Conservation (phyloP, 2,329 filamentous ascomycete species). For the Cladorrhinum sp. region DNA sequence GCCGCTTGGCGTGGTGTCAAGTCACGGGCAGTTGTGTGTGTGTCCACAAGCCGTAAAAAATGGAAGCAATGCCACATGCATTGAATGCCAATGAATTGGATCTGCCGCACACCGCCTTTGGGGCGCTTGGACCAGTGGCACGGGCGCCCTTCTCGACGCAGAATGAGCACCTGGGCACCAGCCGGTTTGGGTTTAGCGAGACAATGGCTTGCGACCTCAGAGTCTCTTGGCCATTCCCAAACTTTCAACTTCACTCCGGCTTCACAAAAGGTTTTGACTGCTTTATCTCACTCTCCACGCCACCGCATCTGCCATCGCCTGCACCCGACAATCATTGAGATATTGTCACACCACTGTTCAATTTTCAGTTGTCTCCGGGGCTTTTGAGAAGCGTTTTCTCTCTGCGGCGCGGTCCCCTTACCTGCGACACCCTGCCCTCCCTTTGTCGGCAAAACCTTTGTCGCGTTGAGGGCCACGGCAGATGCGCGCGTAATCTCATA, state of each 20-base stretch:
- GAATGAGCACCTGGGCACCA: slow-evolving; percentile 16
- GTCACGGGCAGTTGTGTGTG: background rate
- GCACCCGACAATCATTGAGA: slow-evolving; percentile 4
- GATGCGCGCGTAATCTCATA: slow-evolving; percentile 26
- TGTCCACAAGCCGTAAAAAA: too few species aligned
- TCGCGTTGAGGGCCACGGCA: slow-evolving; percentile 40
- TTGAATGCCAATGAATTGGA: background rate
- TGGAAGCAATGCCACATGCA: background rate
- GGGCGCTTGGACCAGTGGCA: slow-evolving; percentile 19
- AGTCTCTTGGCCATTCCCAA: slow-evolving; percentile 22
- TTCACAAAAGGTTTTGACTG: slow-evolving; percentile 7
- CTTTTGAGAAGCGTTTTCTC: slow-evolving; percentile 2
- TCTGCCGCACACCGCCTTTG: background rate
- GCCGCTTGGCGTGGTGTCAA: background rate
- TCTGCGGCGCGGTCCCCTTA: slow-evolving; percentile 16
- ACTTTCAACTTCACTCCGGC: slow-evolving; percentile 24
- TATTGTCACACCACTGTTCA: background rate
- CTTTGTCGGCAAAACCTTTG: slow-evolving; percentile 22
- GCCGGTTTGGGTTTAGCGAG: slow-evolving; percentile 24
- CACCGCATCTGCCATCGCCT: slow-evolving; percentile 8
- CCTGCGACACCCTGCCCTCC: slow-evolving; percentile 8
- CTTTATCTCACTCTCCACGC: slow-evolving; percentile 4
- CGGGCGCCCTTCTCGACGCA: slow-evolving; percentile 3
- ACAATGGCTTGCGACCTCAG: slow-evolving; percentile 25
- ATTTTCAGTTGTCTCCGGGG: background rate